phyloP scores from a whole-genome alignment of 2,329 filamentous ascomycete genomes.

The Pseudogymnoascus sp. region DNA sequence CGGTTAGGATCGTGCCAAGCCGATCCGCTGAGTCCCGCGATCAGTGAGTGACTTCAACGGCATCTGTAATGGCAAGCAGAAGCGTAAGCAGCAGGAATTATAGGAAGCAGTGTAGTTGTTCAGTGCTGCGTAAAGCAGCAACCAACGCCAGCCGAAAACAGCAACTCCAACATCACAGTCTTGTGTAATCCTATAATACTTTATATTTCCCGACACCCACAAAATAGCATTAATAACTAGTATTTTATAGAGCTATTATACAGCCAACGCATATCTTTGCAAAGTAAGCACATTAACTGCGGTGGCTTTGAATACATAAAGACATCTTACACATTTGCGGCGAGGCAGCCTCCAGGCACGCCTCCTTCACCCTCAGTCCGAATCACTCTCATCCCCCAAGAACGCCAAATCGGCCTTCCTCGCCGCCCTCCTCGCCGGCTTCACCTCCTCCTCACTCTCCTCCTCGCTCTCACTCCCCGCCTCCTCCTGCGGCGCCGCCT shows the following conservation, averaged over 20 bases:
- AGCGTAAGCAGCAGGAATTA: no score
- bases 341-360: neutral
- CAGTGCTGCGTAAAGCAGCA: no score
- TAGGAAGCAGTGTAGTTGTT: no score
- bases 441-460: conserved; percentile 8
- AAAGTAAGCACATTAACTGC: neutral
- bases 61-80: no score
- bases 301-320: neutral
- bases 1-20: conserved; percentile 79
- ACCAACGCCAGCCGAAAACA: no score
- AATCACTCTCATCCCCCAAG: conserved; percentile 59
- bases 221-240: neutral
- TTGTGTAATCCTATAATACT: no score
- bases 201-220: neutral
- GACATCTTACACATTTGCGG: neutral
- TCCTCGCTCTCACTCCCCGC: conserved; percentile 29
- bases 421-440: conserved; percentile 24
- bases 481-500: conserved; percentile 30
- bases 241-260: neutral
- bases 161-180: no score
- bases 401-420: conserved; percentile 48
- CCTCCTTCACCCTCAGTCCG: conserved; percentile 16
- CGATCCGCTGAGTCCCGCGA: conserved; percentile 86
- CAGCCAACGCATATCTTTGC: neutral
- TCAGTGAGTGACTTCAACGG: no score